Conservation (phyloP, 306 rosid genomes). For the Acacia melanoxylon region DNA sequence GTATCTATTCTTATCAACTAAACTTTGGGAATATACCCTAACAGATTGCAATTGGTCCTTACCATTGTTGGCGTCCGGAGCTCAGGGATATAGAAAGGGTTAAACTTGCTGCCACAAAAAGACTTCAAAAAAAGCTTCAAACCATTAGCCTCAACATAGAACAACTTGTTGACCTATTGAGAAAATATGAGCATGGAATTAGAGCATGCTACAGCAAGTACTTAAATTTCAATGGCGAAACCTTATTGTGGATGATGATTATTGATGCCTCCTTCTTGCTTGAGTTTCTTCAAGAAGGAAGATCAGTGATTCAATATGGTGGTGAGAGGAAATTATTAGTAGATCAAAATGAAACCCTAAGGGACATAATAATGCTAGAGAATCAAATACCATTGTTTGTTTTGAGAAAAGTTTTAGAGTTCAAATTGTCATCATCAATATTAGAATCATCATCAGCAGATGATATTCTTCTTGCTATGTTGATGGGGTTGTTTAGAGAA, state of each 20-base stretch:
- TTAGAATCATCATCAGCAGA: slow-evolving; percentile 47
- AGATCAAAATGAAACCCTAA: slow-evolving; percentile 64
- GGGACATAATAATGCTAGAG: slow-evolving; percentile 82
- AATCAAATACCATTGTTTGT: slow-evolving; percentile 80
- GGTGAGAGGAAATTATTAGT: slow-evolving; percentile 44
- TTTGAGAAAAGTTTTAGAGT: slow-evolving; percentile 69
- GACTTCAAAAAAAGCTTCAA: slow-evolving; percentile 55
- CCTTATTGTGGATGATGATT: slow-evolving; percentile 79
- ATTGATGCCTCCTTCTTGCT: slow-evolving; percentile 78
- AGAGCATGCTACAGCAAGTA: slow-evolving; percentile 70
- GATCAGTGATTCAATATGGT: slow-evolving; percentile 33
- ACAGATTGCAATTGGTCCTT: slow-evolving; percentile 80
- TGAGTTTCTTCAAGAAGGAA: slow-evolving; percentile 60
- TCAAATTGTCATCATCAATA: slow-evolving; percentile 45
- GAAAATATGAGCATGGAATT: slow-evolving; percentile 47
- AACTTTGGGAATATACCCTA: not conserved
- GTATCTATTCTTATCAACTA: not conserved
- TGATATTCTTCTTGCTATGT: slow-evolving; percentile 50
- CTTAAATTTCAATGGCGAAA: slow-evolving; percentile 63
- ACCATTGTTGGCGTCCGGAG: slow-evolving; percentile 68
- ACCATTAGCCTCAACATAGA: slow-evolving; percentile 42
- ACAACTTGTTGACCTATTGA: slow-evolving; percentile 58
- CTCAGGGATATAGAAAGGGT: slow-evolving; percentile 71
- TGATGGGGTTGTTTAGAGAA: slow-evolving; percentile 54
- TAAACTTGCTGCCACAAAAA: slow-evolving; percentile 66